Conservation (phyloP, 2,329 filamentous ascomycete genomes). For the Ophiostoma sp. region DNA sequence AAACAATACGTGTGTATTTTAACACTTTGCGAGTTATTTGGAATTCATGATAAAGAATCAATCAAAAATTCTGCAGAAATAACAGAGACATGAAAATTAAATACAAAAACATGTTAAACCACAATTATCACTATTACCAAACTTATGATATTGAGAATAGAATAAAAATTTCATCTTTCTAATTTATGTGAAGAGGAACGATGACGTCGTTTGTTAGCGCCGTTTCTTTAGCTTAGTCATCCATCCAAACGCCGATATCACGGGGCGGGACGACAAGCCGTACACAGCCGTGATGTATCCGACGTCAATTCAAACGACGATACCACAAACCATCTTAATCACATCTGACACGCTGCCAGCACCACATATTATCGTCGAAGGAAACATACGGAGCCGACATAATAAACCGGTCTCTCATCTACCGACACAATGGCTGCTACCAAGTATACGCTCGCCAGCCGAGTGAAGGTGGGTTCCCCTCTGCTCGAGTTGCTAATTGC, state of each 20-base stretch:
- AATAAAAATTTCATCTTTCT: too few relatives aligned
- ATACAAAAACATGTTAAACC: too few relatives aligned
- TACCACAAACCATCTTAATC: background rate
- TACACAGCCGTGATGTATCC: background rate
- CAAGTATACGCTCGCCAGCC: constrained; percentile 21
- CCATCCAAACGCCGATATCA: background rate
- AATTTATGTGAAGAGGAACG: background rate
- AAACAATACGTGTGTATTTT: too few relatives aligned
- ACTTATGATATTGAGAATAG: too few relatives aligned
- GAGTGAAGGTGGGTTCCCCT: background rate
- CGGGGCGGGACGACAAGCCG: background rate
- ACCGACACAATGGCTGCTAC: background rate
- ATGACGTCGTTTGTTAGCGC: background rate
- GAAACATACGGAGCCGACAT: background rate
- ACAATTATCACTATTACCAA: too few relatives aligned
- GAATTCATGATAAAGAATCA: too few relatives aligned
- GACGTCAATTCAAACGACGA: background rate
- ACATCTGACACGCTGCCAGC: background rate
- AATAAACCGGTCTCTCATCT: background rate
- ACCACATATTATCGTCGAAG: background rate
- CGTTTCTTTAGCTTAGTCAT: background rate
- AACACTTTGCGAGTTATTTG: too few relatives aligned
- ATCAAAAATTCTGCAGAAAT: too few relatives aligned
- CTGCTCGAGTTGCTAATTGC: background rate
- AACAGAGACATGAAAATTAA: too few relatives aligned